Base-by-base conservation (phyloP, 2,329 filamentous ascomycete genomes). In the Stemphylium lycopersici region DNA sequence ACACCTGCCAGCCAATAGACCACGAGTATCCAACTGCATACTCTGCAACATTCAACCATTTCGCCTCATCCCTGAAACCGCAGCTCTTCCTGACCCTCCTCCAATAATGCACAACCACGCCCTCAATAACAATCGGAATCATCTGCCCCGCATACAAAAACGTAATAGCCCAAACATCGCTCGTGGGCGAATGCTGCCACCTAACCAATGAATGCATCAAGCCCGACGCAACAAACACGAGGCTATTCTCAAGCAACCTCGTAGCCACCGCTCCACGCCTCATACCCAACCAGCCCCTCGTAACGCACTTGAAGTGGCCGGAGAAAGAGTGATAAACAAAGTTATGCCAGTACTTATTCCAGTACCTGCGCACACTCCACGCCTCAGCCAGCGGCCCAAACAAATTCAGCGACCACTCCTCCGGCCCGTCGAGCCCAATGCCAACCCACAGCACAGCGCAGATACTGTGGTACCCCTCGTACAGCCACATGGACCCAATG, bases 341-440 rank as follows among this genome's bases (percentile, higher is more conserved):
- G 13, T 62, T 62, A 38, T 67, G 65, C 65, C 65, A 67, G 34
- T 66, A 63, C 7, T 45, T 40, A 1, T 56, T 51, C 65, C 65
- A 67, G 18, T 63, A 67, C 10, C 51, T 11, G 2, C 65, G 32
- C 2, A 66, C 63, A 5, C 45, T 60, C 33, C 34, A 61, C 10
- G 52, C 49, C 1, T 52, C 46, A 1, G 12, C 12, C 2, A 63
- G 3, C 0, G 37, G 15, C 1, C 62, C 63, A 43, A 60, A 67
- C 4, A 67, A 44, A 1, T 22, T 7, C 20, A 55, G 12, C 0
- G 34, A 36, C 64, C 64, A 67, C 15, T 62, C 56, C 0, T 16
- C 4, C 0, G 63, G 39, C 0, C 2, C 20, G 31, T 67, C 63
- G 8, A 63, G 16, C 0, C 48, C 38, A 0, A 47, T 13, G 0